Base-by-base conservation (phyloP, 805 yeast species). In the Cyberlindnera euphorbiae region DNA sequence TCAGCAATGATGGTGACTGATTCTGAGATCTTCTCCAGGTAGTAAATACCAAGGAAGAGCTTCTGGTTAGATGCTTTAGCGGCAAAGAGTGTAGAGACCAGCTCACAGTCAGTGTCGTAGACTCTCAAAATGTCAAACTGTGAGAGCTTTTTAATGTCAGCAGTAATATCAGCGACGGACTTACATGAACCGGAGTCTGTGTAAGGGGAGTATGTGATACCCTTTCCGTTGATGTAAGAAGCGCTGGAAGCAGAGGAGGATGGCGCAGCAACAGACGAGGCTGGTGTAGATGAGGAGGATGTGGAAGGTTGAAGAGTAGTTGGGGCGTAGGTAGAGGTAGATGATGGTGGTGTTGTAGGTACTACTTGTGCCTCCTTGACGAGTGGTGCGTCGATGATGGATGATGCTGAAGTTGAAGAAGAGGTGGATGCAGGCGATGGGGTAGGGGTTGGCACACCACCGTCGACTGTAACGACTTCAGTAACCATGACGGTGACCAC, bases 171-270 rank as follows among this genome's bases (percentile, higher is more conserved):
- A 38, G 56, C 55, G 1, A 71, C 55, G 28, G 71, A 57, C 58
- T 79, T 77, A 61, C 86, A 79, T 23, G 66, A 53, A 39, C 81
- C 77, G 39, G 63, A 54, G 46, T 67, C 62, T 31, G 74, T 59
- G 64, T 78, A 79, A 32, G 85, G 84, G 12, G 84, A 71, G 60
- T 79, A 79, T 26, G 83, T 71, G 52, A 79, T 73, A 58, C 85
- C 86, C 51, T 73, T 75, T 9, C 45, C 59, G 39, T 73, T 71
- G 5, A 39, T 42, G 19, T 27, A 26, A 6, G 36, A 33, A 18
- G 28, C 33, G 24, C 36, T 22, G 13, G 37, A 28, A n/a, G 43
- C 21, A 10, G 50, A 33, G 6, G 50, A 38, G 13, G 48, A 23
- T 23, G 52, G 27, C 28, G n/a, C n/a, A n/a, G n/a, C n/a, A n/a